Base-by-base conservation (phyloP, 305 asterid genomes). In the Ilex paraguariensis region DNA sequence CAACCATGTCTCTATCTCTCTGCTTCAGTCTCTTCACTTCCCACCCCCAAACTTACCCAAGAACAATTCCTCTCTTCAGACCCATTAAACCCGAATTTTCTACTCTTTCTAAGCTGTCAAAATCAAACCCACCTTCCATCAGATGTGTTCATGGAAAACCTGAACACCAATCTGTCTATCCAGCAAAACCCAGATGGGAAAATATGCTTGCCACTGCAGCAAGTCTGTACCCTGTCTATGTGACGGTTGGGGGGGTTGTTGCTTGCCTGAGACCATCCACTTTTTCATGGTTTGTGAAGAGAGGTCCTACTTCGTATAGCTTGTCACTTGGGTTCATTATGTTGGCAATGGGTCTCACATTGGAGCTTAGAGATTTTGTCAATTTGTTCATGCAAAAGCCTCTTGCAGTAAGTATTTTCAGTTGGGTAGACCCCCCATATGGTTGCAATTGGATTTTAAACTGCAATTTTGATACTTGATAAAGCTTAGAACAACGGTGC, bases 341-440 rank as follows among this genome's bases (percentile, higher is more conserved):
- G 98, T 66, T 91, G 73, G 81, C 82, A 6, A 91, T 91, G 98
- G 95, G 97, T 48, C 77, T 91, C 52, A 88, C 97, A 7, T 72
- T 85, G 87, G 97, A 91, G 83, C 71, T 91, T 57, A 81, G 79
- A 60, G 91, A 87, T 59, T 77, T 88, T 88, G 57, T 79, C 73
- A 61, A 73, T 64, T 72, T 88, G 66, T 83, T 91, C 79, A 66
- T 77, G 76, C 85, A 83, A 66, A 75, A 88, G 63, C 95, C 95
- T 56, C 56, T 91, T 67, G 80, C 95, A 66, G 95, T 86, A 76
- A 91, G 97, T 74, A 21, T 21, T 21, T 21, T 21, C 28, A 21
- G 28, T 21, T 21, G 28, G 28, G 28, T 21, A 21, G 28, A 21
- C 2, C 28, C 28, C 28, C 1, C 28, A 21, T 21, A 21, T 21